Conservation (phyloP, 768 basidiomycete genomes). For the Termitomyces sp. region DNA sequence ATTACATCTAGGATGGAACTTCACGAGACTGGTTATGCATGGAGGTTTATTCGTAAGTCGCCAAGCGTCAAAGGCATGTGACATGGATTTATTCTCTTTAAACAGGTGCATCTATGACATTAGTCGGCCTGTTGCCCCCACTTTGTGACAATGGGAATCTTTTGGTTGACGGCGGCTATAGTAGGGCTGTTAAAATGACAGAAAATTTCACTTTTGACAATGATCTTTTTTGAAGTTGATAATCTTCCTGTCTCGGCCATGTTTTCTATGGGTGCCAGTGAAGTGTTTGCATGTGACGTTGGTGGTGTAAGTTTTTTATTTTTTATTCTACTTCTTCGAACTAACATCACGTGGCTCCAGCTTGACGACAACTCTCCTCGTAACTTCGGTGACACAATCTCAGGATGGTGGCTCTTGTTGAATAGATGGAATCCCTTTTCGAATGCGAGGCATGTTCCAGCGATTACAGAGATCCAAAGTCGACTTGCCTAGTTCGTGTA, state of each 20-base stretch:
- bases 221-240: slow-evolving; percentile 51
- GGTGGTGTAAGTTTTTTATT: slow-evolving; percentile 57
- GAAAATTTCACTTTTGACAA: not conserved
- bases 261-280: slow-evolving; percentile 86
- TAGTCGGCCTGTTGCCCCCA: slow-evolving; percentile 92
- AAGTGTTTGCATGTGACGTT: slow-evolving; percentile 91
- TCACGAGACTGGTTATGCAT: slow-evolving; percentile 98
- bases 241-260: slow-evolving; percentile 90
- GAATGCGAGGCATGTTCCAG: slow-evolving; percentile 67
- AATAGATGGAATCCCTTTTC: slow-evolving; percentile 94
- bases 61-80: not conserved
- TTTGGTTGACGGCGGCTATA: slow-evolving; percentile 86
- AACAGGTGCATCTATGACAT: slow-evolving; percentile 91
- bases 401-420: slow-evolving; percentile 92
- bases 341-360: slow-evolving; percentile 25
- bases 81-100: not conserved
- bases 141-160: slow-evolving; percentile 91
- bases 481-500: slow-evolving; percentile 86
- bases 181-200: slow-evolving; percentile 35
- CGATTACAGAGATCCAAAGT: slow-evolving; percentile 90
- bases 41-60: slow-evolving; percentile 79
- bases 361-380: slow-evolving; percentile 94
- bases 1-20: slow-evolving; percentile 95
- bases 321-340: not conserved
- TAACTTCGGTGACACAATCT: slow-evolving; percentile 91